Evolutionary conservation across 192 early-diverging fungal genomes (phyloP).

Genomic region (Umbelopsis sp.): DNA sequence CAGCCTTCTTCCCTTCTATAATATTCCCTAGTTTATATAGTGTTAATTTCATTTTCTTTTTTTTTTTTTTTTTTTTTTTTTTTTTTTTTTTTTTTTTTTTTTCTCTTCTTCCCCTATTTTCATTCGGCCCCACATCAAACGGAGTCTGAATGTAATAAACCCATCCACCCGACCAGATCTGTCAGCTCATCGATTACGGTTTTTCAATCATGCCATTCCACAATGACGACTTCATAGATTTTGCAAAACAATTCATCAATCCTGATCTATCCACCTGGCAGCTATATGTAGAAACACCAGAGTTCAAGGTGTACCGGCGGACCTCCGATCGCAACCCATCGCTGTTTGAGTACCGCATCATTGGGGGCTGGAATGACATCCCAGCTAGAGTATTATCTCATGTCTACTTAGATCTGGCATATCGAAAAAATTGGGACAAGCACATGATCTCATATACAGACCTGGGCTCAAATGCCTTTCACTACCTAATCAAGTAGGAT

Average conservation of each 20-base stretch:
- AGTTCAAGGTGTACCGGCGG: conserved; percentile 46
- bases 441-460: conserved; percentile 48
- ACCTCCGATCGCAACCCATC: conserved; percentile 34
- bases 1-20: not conserved
- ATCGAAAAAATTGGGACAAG: conserved; percentile 55
- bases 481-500: conserved; percentile 43
- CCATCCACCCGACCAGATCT: not conserved
- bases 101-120: not conserved
- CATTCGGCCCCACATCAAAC: not conserved
- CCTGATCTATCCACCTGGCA: conserved; percentile 38
- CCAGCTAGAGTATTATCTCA: conserved; percentile 42
- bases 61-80: too few relatives aligned
- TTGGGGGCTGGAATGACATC: conserved; percentile 48
- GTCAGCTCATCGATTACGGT: not conserved
- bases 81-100: conserved; percentile 2
- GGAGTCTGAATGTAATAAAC: not conserved
- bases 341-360: conserved; percentile 51
- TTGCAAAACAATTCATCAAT: conserved; percentile 25
- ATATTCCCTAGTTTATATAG: not conserved
- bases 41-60: too few relatives aligned
- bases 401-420: conserved; percentile 54
- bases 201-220: conserved; percentile 10
- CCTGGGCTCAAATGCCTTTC: conserved; percentile 41
- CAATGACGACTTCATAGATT: conserved; percentile 2
- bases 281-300: conserved; percentile 39